A percentile compares a stretch with the other conserved stretches of the same genome.
Evolutionary conservation across 2,329 filamentous ascomycete genomes (phyloP).

Genomic region (Shiraia sp.): DNA sequence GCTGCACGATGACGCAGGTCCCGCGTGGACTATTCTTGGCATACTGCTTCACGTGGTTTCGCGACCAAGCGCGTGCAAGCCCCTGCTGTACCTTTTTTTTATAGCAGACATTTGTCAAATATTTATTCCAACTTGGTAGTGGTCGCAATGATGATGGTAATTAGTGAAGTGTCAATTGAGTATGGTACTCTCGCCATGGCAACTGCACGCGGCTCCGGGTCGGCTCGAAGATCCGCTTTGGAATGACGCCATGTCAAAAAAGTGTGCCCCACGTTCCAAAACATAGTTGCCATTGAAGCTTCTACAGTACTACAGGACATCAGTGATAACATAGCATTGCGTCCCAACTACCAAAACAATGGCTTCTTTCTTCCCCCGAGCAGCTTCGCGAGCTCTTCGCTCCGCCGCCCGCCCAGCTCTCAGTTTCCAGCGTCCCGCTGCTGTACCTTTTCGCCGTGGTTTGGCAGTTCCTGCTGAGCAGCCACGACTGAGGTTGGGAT

Average conservation of each 20-base stretch:
- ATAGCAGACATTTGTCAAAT: no score
- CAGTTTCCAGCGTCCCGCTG: constrained; percentile 28
- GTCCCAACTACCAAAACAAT: constrained; percentile 20
- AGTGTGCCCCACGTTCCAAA: no score
- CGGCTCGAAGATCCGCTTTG: no score
- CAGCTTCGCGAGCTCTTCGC: constrained; percentile 40
- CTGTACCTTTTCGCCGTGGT: constrained; percentile 42
- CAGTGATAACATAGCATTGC: not conserved
- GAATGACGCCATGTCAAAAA: not conserved
- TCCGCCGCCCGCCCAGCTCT: constrained; percentile 30
- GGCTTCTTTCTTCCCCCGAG: constrained; percentile 41
- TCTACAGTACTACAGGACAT: not conserved
- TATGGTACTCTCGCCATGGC: no score
- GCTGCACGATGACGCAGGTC: constrained; percentile 4
- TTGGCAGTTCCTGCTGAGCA: constrained; percentile 44
- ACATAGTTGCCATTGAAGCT: no score
- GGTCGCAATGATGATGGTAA: no score
- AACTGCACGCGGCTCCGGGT: not conserved
- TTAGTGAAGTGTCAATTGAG: no score
- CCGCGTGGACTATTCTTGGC: not conserved
- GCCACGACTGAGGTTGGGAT: constrained; percentile 51
- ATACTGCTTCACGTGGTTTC: not conserved
- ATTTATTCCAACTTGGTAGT: no score
- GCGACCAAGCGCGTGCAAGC: constrained; percentile 1
- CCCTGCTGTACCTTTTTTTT: no score